Percentiles rank a stretch among this genome's conserved stretches.
Conservation (phyloP, 2,329 filamentous ascomycete genomes). For the Clarireedia homoeocarpa region DNA sequence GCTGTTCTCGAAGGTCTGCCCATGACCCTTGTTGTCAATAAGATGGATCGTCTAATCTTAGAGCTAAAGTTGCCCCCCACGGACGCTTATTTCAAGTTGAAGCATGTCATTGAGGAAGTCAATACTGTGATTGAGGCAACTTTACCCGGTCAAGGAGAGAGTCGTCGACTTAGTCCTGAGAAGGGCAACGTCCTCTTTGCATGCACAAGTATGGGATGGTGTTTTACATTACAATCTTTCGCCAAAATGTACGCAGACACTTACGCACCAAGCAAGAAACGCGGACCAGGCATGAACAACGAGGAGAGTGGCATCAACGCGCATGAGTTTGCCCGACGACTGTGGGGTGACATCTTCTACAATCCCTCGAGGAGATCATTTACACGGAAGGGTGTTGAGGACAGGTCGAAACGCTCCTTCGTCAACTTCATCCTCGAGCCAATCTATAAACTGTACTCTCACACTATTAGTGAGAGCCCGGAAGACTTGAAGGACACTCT, state of each 20-base stretch:
- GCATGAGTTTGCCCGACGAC: conserved; percentile 70
- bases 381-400: conserved; percentile 77
- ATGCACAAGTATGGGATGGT: conserved; percentile 91
- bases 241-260: conserved; percentile 92
- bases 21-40: conserved; percentile 87
- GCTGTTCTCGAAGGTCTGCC: conserved; percentile 85
- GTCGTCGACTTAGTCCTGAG: conserved; percentile 79
- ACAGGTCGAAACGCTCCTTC: conserved; percentile 75
- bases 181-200: conserved; percentile 98
- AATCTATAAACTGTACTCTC: conserved; percentile 94
- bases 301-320: conserved; percentile 52
- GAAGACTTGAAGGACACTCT: conserved; percentile 76
- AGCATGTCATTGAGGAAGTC: conserved; percentile 97
- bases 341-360: conserved; percentile 97
- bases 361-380: conserved; percentile 88
- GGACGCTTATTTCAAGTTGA: conserved; percentile 97
- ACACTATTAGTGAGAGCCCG: conserved; percentile 86
- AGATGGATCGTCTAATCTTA: conserved; percentile 90
- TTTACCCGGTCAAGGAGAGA: conserved; percentile 71
- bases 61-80: conserved; percentile 90
- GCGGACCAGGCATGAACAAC: conserved; percentile 33
- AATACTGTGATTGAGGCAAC: conserved; percentile 91
- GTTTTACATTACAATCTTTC: conserved; percentile 89
- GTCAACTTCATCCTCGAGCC: conserved; percentile 93
- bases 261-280: conserved; percentile 42